Conservation (phyloP, 2,329 filamentous ascomycete genomes). For the Didymella lethalis region DNA sequence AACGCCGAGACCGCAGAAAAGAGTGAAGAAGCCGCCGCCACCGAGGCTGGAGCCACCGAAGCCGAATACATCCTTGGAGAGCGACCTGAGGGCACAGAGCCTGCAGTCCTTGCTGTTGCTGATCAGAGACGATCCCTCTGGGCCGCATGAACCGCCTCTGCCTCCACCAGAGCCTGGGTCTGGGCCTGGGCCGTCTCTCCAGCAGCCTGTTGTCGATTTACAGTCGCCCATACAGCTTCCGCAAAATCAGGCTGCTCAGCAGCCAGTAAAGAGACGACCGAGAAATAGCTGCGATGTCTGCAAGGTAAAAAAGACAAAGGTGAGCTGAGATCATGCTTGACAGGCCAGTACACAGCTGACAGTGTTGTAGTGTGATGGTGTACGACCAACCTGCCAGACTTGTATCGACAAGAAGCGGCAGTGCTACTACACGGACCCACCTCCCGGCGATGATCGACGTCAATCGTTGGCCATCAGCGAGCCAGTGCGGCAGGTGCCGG, state of each 20-base stretch:
- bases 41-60: constrained; percentile 33
- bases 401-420: constrained; percentile 47
- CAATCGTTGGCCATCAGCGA: constrained; percentile 26
- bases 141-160: constrained; percentile 20
- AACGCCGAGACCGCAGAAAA: constrained; percentile 32
- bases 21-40: constrained; percentile 32
- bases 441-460: constrained; percentile 30
- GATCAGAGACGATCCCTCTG: constrained; percentile 39
- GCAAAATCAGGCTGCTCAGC: constrained; percentile 14
- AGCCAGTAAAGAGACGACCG: constrained; percentile 31
- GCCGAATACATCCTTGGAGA: constrained; percentile 48
- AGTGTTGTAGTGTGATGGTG: constrained; percentile 44
- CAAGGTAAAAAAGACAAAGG: constrained; percentile 50
- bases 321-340: constrained; percentile 20
- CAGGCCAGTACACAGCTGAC: constrained; percentile 16
- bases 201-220: constrained; percentile 13
- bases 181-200: constrained; percentile 26
- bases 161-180: constrained; percentile 28
- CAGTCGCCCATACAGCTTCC: constrained; percentile 17
- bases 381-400: constrained; percentile 45
- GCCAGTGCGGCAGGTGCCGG: constrained; percentile 26
- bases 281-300: constrained; percentile 48
- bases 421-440: constrained; percentile 43
- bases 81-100: constrained; percentile 49
- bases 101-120: constrained; percentile 49